Conservation (phyloP, 2,329 filamentous ascomycete genomes). For the Plectosphaerella cucumerina region DNA sequence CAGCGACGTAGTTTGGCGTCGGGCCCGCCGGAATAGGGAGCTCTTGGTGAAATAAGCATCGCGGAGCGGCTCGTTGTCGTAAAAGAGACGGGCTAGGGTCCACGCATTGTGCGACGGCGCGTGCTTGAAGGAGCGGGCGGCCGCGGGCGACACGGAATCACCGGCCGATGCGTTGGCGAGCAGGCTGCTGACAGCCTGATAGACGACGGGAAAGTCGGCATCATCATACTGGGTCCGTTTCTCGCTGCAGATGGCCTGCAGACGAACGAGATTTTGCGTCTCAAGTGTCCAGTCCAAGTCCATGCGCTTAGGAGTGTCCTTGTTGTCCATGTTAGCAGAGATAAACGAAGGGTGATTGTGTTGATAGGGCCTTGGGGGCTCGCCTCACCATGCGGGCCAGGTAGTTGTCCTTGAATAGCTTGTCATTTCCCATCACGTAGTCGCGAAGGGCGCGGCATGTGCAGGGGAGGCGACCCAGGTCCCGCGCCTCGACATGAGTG, state of each 20-base stretch:
- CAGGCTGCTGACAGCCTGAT: constrained; percentile 38
- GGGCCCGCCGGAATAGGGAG: constrained; percentile 56
- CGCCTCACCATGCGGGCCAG: constrained; percentile 46
- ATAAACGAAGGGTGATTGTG: background rate
- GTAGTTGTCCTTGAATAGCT: constrained; percentile 61
- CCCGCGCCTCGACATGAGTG: constrained; percentile 47
- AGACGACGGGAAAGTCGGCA: constrained; percentile 43
- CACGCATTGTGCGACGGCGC: constrained; percentile 42
- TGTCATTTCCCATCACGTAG: constrained; percentile 52
- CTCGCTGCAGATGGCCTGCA: constrained; percentile 37
- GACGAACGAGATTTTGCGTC: constrained; percentile 37
- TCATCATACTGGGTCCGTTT: constrained; percentile 26
- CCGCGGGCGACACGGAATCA: constrained; percentile 18
- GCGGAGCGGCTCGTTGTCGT: constrained; percentile 42
- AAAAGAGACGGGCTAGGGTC: constrained; percentile 40
- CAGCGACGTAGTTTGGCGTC: constrained; percentile 22
- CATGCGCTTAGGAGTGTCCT: constrained; percentile 28
- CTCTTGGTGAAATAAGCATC: constrained; percentile 61
- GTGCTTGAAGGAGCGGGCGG: constrained; percentile 22
- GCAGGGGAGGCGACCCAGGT: constrained; percentile 47
- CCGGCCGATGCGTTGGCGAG: constrained; percentile 37
- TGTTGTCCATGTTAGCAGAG: background rate
- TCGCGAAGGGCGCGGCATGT: constrained; percentile 49
- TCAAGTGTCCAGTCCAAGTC: constrained; percentile 38
- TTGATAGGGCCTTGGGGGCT: background rate